Evolutionary conservation across 805 yeast species (phyloP).

Genomic region (Starmerella etchellsii): DNA sequence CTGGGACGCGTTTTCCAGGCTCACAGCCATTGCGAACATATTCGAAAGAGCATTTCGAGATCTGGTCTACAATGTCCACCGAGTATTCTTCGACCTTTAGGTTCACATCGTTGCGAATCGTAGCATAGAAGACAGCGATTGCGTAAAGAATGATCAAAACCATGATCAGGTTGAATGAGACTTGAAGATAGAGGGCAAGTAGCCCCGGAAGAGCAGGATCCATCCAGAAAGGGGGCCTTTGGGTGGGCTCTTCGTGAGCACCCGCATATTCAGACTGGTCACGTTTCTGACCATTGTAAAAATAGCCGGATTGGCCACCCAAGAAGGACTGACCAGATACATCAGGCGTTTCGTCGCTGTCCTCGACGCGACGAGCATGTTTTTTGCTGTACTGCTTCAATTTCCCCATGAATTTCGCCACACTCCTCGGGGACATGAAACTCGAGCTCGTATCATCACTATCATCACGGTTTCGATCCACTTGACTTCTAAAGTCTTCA

Average conservation of each 20-base stretch:
- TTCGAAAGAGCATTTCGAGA: constrained; percentile 54
- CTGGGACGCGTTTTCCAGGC: constrained; percentile 56
- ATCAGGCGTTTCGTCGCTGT: too few relatives aligned
- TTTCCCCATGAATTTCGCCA: too few relatives aligned
- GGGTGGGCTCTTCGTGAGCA: not conserved
- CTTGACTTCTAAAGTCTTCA: too few relatives aligned
- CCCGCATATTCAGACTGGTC: not conserved
- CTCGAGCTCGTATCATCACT: too few relatives aligned
- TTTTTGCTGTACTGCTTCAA: too few relatives aligned
- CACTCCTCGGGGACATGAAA: too few relatives aligned
- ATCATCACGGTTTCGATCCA: too few relatives aligned
- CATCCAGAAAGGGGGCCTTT: constrained; percentile 11
- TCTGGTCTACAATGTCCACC: constrained; percentile 47
- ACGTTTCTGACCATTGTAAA: not conserved
- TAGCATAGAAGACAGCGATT: constrained; percentile 38
- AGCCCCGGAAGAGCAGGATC: constrained; percentile 36
- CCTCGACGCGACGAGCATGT: not conserved
- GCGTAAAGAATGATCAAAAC: constrained; percentile 41
- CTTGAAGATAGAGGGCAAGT: constrained; percentile 49
- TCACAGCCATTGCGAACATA: constrained; percentile 60
- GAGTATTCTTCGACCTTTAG: constrained; percentile 53
- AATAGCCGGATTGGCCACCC: not conserved
- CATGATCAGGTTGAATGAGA: constrained; percentile 44
- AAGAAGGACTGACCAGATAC: not conserved
- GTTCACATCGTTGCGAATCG: constrained; percentile 57